phyloP scores from a whole-genome alignment of 257 asterid genomes.

The Echium plantagineum region DNA sequence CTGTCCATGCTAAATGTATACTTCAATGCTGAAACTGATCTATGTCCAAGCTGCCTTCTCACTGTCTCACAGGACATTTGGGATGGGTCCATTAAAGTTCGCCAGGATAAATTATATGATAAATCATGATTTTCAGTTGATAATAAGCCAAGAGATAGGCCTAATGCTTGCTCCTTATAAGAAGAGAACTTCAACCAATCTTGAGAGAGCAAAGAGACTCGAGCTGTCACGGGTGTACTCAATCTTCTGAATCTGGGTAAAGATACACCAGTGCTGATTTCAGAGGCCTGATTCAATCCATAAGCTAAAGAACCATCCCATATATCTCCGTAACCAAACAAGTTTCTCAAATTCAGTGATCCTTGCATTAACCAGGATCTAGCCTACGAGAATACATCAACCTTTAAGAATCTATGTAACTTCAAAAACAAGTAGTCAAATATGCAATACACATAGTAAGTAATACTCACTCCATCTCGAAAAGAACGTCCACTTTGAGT shows the following conservation, averaged over 20 bases:
- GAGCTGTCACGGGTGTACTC: slow-evolving; percentile 57
- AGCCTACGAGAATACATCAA: slow-evolving; percentile 60
- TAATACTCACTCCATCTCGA: no score
- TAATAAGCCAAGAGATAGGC: slow-evolving; percentile 62
- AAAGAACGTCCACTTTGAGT: no score
- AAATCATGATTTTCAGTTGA: slow-evolving; percentile 64
- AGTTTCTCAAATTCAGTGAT: slow-evolving; percentile 58
- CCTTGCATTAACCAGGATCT: slow-evolving; percentile 79
- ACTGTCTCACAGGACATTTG: slow-evolving; percentile 76
- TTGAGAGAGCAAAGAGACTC: slow-evolving; percentile 66
- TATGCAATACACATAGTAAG: no score
- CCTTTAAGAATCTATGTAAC: no score
- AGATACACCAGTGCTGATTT: slow-evolving; percentile 66
- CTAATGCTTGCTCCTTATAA: slow-evolving; percentile 67
- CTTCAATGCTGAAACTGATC: slow-evolving; percentile 64
- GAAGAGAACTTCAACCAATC: slow-evolving; percentile 96
- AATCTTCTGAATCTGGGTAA: slow-evolving; percentile 65
- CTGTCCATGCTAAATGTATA: slow-evolving; percentile 62
- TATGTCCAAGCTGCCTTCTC: slow-evolving; percentile 97
- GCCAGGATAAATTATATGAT: slow-evolving; percentile 80
- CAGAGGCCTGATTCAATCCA: slow-evolving; percentile 75
- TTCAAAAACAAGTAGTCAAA: no score
- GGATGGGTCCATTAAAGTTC: slow-evolving; percentile 72
- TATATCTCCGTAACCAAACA: slow-evolving; percentile 86
- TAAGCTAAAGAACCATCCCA: slow-evolving; percentile 89